Evolutionary conservation across 176 grass and related monocot species (phyloP).

Genomic region (Zea luxurians): DNA sequence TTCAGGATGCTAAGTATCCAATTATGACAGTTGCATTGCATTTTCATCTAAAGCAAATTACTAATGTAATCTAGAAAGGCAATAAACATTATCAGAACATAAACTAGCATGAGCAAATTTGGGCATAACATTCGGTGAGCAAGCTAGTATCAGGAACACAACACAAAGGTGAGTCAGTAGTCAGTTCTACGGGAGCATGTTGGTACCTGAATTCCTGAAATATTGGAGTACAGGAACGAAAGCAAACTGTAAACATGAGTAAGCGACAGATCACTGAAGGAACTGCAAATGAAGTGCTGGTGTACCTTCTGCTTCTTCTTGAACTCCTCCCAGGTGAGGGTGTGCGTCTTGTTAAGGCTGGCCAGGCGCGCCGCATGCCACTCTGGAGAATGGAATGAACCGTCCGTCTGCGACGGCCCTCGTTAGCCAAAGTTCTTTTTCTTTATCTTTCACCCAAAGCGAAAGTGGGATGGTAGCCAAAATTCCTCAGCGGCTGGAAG

Average conservation of each 20-base stretch:
- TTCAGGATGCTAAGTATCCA: too few relatives aligned
- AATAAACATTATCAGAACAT: not conserved
- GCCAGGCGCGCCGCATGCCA: slow-evolving; percentile 99
- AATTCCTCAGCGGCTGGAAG: not conserved
- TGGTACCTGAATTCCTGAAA: not conserved
- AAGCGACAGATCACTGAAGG: not conserved
- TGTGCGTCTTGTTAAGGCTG: slow-evolving; percentile 93
- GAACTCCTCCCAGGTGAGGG: slow-evolving; percentile 98
- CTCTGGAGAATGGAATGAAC: slow-evolving; percentile 99
- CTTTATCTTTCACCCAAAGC: not conserved
- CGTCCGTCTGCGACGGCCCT: slow-evolving; percentile 94
- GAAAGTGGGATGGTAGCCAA: not conserved
- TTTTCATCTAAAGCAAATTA: too few relatives aligned
- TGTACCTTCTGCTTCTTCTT: slow-evolving; percentile 99
- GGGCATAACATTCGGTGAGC: not conserved
- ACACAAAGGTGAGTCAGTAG: not conserved
- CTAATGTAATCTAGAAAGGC: not conserved
- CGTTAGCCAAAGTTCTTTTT: slow-evolving; percentile 71
- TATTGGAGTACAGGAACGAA: not conserved
- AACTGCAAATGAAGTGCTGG: slow-evolving; percentile 5
- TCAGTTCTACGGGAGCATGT: not conserved
- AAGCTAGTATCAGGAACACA: not conserved
- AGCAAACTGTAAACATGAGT: too few relatives aligned
- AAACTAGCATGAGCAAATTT: not conserved
- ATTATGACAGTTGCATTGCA: too few relatives aligned